These are phyloP conservation scores for Tetragonia tetragonoides DNA, from an alignment of 148 eudicot genomes.

Conservation along the genomic window DNA sequence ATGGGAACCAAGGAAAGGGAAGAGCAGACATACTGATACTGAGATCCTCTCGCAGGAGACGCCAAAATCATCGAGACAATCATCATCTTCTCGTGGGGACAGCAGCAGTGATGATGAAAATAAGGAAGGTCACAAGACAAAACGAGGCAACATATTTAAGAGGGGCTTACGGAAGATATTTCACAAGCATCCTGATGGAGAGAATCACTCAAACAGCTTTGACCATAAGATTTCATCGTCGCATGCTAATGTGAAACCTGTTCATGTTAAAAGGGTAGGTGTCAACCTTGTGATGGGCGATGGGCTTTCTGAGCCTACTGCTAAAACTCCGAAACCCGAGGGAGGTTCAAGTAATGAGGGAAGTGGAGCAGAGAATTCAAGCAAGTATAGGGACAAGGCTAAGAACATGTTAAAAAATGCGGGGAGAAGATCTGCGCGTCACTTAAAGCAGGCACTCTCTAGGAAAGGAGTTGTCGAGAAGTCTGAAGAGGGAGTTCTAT, in stretches of 20 bases:
- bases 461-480: slow-evolving; percentile 35
- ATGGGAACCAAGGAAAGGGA: slow-evolving; percentile 92
- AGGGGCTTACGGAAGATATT: slow-evolving; percentile 61
- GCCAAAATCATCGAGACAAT: slow-evolving; percentile 33
- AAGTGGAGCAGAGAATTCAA: slow-evolving; percentile 37
- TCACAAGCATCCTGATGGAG: slow-evolving; percentile 39
- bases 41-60: slow-evolving; percentile 37
- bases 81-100: slow-evolving; percentile 27
- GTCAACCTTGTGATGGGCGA: slow-evolving; percentile 53
- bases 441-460: slow-evolving; percentile 39
- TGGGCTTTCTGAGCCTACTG: slow-evolving; percentile 26
- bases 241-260: slow-evolving; percentile 47
- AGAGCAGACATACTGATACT: slow-evolving; percentile 35
- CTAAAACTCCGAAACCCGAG: slow-evolving; percentile 24
- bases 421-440: slow-evolving; percentile 55
- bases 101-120: slow-evolving; percentile 50
- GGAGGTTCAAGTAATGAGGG: slow-evolving; percentile 35
- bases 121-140: slow-evolving; percentile 28
- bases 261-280: slow-evolving; percentile 42
- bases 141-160: slow-evolving; percentile 31
- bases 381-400: slow-evolving; percentile 43
- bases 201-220: slow-evolving; percentile 24
- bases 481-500: slow-evolving; percentile 16
- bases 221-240: slow-evolving; percentile 37
- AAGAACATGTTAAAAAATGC: slow-evolving; percentile 57